These are phyloP conservation scores for Neospora caninum DNA, from an alignment of 169 alveolate species.

Conservation along the genomic window DNA sequence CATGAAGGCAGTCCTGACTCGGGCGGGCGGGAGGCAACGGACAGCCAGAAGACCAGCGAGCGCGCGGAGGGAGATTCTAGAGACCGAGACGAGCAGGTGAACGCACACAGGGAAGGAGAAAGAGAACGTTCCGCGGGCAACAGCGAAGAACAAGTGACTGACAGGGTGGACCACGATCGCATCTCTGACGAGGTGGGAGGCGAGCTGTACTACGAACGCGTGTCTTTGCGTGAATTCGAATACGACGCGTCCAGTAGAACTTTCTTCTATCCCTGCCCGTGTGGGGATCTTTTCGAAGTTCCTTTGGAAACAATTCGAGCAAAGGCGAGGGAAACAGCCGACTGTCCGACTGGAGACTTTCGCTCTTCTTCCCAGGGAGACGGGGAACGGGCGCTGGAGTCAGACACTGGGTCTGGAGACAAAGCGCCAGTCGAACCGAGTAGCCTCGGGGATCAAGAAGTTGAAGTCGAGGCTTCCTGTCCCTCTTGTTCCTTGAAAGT, in stretches of 20 bases:
- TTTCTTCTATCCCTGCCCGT: constrained; percentile 47
- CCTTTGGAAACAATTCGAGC: not conserved
- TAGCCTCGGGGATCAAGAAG: not conserved
- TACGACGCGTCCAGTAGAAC: constrained; percentile 2
- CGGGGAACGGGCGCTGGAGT: too few relatives aligned
- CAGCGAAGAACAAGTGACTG: too few relatives aligned
- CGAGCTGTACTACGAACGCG: not conserved
- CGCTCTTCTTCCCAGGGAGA: too few relatives aligned
- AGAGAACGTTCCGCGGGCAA: too few relatives aligned
- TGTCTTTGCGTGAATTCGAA: not conserved
- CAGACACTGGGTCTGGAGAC: too few relatives aligned
- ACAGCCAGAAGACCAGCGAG: too few relatives aligned
- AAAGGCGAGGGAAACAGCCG: not conserved
- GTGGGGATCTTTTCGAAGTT: constrained; percentile 45
- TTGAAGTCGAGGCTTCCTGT: constrained; percentile 36
- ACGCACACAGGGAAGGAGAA: too few relatives aligned
- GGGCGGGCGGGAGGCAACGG: not conserved
- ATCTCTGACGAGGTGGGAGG: not conserved
- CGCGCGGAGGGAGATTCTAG: too few relatives aligned
- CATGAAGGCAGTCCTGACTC: not conserved
- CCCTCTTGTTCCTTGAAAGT: constrained; percentile 48
- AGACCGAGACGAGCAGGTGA: too few relatives aligned
- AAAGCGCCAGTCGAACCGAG: not conserved
- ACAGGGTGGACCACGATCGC: not conserved
- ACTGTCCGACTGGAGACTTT: not conserved